phyloP scores from a whole-genome alignment of 2,329 filamentous ascomycete genomes.

The Pseudogymnoascus sp. region DNA sequence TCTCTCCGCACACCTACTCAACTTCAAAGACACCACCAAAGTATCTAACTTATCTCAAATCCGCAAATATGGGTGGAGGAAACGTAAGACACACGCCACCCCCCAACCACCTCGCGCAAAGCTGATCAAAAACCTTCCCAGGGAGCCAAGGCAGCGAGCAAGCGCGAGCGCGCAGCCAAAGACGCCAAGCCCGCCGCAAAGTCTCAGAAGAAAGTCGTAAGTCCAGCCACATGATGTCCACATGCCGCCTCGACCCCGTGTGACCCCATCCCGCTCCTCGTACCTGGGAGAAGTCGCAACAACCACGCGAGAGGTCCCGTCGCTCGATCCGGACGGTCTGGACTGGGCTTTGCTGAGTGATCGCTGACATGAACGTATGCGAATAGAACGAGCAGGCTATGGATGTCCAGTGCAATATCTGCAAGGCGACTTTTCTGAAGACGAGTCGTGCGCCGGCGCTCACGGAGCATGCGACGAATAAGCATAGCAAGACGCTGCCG shows the following conservation, averaged over 20 bases:
- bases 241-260: background rate
- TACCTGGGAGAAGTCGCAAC: background rate
- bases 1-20: background rate
- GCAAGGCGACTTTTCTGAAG: constrained; percentile 72
- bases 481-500: constrained; percentile 63
- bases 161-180: constrained; percentile 65
- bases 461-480: constrained; percentile 64
- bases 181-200: constrained; percentile 49
- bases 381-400: constrained; percentile 62
- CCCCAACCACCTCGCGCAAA: background rate
- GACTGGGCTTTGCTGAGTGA: background rate
- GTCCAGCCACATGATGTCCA: constrained; percentile 26
- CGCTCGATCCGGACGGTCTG: too few species aligned
- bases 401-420: constrained; percentile 68
- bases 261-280: background rate
- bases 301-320: background rate
- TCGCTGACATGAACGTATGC: background rate
- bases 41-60: background rate
- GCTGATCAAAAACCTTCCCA: constrained; percentile 21
- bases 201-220: constrained; percentile 61
- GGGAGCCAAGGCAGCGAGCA: constrained; percentile 61
- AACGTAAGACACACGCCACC: constrained; percentile 7
- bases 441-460: constrained; percentile 68
- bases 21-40: background rate
- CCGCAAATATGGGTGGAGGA: constrained; percentile 4